Evolutionary conservation across 2,329 filamentous ascomycete genomes (phyloP).

Genomic region (Talaromyces funiculosus): DNA sequence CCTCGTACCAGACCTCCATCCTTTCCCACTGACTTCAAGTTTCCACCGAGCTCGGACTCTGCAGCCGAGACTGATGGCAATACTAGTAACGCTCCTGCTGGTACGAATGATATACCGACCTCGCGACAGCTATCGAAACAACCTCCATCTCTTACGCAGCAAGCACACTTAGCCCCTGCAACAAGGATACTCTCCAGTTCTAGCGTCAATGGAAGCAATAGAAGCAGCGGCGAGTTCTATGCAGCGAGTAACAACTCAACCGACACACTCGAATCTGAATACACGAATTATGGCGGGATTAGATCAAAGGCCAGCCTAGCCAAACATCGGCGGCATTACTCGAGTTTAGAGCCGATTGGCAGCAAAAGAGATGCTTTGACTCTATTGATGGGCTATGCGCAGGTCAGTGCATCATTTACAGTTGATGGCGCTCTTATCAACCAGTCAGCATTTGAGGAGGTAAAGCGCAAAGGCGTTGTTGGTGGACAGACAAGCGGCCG

Average conservation of each 20-base stretch:
- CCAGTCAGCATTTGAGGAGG: conserved; percentile 84
- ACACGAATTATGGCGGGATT: conserved; percentile 49
- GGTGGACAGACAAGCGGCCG: conserved; percentile 64
- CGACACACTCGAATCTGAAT: conserved; percentile 88
- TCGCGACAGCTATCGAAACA: conserved; percentile 21
- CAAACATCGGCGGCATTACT: conserved; percentile 40
- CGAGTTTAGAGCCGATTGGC: conserved; percentile 32
- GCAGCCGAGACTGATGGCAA: conserved; percentile 22
- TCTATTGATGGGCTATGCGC: conserved; percentile 96
- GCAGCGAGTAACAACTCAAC: conserved; percentile 91
- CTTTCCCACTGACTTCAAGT: conserved; percentile 50
- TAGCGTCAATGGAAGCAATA: conserved; percentile 70
- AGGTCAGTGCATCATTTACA: conserved; percentile 86
- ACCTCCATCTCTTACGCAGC: conserved; percentile 21
- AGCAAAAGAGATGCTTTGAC: conserved; percentile 51
- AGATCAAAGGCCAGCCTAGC: conserved; percentile 48
- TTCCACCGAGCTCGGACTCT: conserved; percentile 44
- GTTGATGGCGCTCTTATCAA: conserved; percentile 89
- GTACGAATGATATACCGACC: conserved; percentile 20
- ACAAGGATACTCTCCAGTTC: conserved; percentile 66
- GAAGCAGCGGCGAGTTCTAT: conserved; percentile 93
- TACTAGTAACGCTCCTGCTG: conserved; percentile 26
- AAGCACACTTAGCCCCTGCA: conserved; percentile 43
- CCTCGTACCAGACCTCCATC: conserved; percentile 34
- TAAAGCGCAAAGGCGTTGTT: conserved; percentile 88